Evolutionary conservation across 345 rosid species (phyloP), one percentile per base, ranked within the genome.

Genomic region (Hibiscus trionum): DNA sequence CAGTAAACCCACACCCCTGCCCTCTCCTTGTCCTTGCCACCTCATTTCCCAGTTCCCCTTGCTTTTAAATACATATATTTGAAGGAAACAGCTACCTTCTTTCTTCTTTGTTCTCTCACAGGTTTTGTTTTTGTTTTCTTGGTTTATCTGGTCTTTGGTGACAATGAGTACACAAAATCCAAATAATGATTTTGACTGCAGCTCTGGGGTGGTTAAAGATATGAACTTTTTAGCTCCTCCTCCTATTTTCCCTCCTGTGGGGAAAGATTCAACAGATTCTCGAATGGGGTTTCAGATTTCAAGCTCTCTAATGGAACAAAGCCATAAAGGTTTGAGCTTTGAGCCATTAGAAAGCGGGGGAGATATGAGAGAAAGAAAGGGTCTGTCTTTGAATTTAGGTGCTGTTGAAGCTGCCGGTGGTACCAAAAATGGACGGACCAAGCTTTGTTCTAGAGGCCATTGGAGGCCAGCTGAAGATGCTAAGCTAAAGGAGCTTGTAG

Each of bases 401-500:
- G 79, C 64, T 69, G 80, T 65, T 61, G 21, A 6, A 66, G 47
- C 11, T 42, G 46, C 63, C 67, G 53, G 9, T 42, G 46, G 47
- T 53, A 75, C 16, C 35, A 81, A 63, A 73, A 85, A 52, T 70
- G 85, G 83, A 16, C 82, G 71, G 61, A 31, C 81, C 24, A 87
- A 84, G 76, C 80, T 85, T 21, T 89, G 91, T 59, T 79, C 88
- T 6, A 87, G 94, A 79, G 95, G 98, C 37, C 98, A 91, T 70
- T 94, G 97, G 98, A 87, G 95, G 80, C 96, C 98, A 11, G 89
- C 85, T 64, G 97, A 94, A 77, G 98, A 94, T 76, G 68, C 87
- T 19, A 87, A 87, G 78, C 98, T 91, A 27, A 88, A 80, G 76
- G 97, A 91, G 55, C 91, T 91, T 52, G 97, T 91, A 35, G 76